These are phyloP conservation scores for Chimonanthus salicifolius DNA, from an alignment of 164 flowering plant genomes.

Conservation along the genomic window DNA sequence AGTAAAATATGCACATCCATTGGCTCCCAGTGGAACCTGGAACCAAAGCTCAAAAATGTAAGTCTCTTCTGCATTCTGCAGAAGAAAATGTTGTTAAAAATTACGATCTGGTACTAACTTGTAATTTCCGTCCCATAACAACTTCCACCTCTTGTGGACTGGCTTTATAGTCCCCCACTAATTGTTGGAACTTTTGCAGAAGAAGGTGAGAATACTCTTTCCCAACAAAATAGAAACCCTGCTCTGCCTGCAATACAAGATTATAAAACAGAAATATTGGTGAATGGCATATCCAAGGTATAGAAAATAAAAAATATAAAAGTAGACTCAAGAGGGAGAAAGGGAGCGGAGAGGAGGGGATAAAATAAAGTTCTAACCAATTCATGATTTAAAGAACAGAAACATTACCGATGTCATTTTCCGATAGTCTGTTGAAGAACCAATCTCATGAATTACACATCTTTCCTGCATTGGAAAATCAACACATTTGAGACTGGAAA, in stretches of 20 bases:
- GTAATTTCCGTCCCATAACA: constrained; percentile 87
- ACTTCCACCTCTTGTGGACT: constrained; percentile 86
- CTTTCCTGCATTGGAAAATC: constrained; percentile 59
- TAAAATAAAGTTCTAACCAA: neutral
- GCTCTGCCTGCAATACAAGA: constrained; percentile 55
- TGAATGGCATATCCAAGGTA: constrained; percentile 2
- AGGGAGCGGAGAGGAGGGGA: neutral
- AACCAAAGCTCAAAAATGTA: neutral
- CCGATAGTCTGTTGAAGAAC: constrained; percentile 83
- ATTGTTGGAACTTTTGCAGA: constrained; percentile 56
- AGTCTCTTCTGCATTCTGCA: neutral
- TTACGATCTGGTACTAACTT: constrained; percentile 32
- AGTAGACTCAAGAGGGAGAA: neutral
- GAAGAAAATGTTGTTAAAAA: neutral
- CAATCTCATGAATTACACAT: constrained; percentile 80
- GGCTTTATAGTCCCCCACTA: constrained; percentile 54
- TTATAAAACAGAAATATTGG: neutral
- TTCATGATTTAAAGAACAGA: neutral
- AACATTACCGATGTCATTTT: constrained; percentile 77
- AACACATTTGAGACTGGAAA: constrained; percentile 2
- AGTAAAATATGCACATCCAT: constrained; percentile 88
- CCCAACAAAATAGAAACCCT: constrained; percentile 85
- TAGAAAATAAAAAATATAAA: neutral
- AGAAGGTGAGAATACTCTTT: constrained; percentile 42
- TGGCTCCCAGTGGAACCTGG: constrained; percentile 82